Evolutionary conservation across 371 early-diverging fungal genomes (phyloP), one percentile per base, ranked within the genome.

Genomic region (Basidiobolus meristosporus): DNA sequence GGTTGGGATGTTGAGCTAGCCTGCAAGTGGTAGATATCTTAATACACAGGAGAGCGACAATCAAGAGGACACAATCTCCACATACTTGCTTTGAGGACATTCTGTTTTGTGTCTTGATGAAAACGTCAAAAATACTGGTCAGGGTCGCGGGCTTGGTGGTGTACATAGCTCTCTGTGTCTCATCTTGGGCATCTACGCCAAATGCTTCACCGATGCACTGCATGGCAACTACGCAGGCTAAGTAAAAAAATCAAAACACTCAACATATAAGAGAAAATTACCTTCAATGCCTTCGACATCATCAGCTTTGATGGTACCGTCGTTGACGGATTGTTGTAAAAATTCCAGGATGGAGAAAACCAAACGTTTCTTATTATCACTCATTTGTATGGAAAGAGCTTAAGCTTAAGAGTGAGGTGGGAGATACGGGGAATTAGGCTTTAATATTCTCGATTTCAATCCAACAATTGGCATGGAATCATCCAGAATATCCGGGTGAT

Each of bases 171-270:
- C 68, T 57, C 47, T 81, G 80, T 12, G 53, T 66, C 15, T 63
- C 59, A 53, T 92, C 85, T 29, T 57, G 56, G 39, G 62, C 42
- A 52, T 90, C 80, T 41, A 95, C 74, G 23, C 75, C 82, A 59
- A 93, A 95, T 20, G 88, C 88, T 45, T 91, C 92, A 42, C 81
- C 74, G 38, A 95, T 85, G 63, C 91, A 90, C 51, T 90, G 90
- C 56, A 82, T 79, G 47, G 91, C 91, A 37, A 90, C 77, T 73
- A 53, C 28, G 28, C n/a, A 1, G 15, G 11, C 29, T 16, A 6
- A 31, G 22, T 14, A 26, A 15, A 20, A 28, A 22, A 44, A 28
- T 19, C 14, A 15, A 37, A 43, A 38, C 33, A 16, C 20, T 46
- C 34, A n/a, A 33, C n/a, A n/a, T n/a, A n/a, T n/a, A 38, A 36